Evolutionary conservation across 2,329 filamentous ascomycete genomes (phyloP), one percentile per base, ranked within the genome.

Genomic region (Akanthomyces dipterigenus): DNA sequence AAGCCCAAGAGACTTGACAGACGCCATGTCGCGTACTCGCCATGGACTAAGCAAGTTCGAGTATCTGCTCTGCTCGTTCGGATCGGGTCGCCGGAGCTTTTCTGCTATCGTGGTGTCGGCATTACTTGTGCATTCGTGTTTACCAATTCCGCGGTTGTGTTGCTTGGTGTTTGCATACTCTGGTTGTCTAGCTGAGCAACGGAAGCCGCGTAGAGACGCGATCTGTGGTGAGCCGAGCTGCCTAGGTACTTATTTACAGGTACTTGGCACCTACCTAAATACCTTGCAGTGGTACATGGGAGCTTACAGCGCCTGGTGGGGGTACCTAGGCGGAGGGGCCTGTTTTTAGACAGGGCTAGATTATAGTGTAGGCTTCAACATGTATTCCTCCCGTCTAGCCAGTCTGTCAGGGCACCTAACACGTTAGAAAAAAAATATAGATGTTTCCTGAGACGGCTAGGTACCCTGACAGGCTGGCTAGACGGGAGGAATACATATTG

Each of bases 1-100:
- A 71, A 96, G 82, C 74, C 95, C 95, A 70, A 97, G 84, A 66
- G 93, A 97, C 75, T 86, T 90, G 76, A 97, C 86, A 72, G 89
- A 87, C 68, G 93, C 93, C 96, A 99, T 99, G 57, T 67, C 69
- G 67, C 55, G 60, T 61, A 65, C 64, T 67, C 68, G 70, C 73
- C 73, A 76, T 75, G 69, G 62, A 70, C 49, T 22, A 40, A 34
- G n/a, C 28, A 26, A 26, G 58, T 12, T 31, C 36, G 24, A 20
- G 31, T 12, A 8, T 34, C 26, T 26, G 20, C 14, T 28, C 28
- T 54, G 16, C 40, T 26, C 20, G 18, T 22, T 31, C 14, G 11
- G 11, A 28, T 55, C 22, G 28, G 40, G 16, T 55, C 49, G 50
- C n/a, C 20, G 28, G 9, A 34, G 4, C 1, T 20, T 12, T 20